Percentiles rank a stretch among this genome's conserved stretches.
Evolutionary conservation across 2,329 filamentous ascomycete genomes (phyloP).

Genomic region (Magnaporthiopsis poae): DNA sequence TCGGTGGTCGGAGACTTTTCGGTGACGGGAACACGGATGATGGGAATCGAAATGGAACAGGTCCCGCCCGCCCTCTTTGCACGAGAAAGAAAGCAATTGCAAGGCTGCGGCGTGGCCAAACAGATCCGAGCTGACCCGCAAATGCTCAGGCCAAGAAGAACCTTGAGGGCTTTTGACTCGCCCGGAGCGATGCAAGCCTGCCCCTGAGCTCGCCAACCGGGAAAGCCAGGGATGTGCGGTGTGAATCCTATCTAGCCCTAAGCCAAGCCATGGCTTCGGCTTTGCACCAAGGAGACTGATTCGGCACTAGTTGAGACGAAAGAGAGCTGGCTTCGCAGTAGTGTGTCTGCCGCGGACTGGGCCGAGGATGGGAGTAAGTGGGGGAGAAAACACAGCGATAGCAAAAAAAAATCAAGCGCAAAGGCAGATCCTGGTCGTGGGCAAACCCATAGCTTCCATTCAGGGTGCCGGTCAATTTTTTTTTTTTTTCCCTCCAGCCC

Average conservation of each 20-base stretch:
- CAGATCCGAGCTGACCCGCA: background rate
- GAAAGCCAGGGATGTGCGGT: background rate
- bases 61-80: background rate
- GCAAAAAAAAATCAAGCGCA: conserved; percentile 8
- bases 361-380: background rate
- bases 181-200: background rate
- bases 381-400: background rate
- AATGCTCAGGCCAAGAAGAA: background rate
- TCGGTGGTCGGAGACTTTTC: background rate
- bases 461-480: background rate
- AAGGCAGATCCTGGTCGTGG: background rate
- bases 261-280: background rate
- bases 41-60: background rate
- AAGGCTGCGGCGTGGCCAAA: background rate
- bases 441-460: background rate
- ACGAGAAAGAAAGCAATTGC: background rate
- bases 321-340: background rate
- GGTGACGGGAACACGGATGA: background rate
- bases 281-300: background rate
- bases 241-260: background rate
- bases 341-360: background rate
- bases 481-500: background rate
- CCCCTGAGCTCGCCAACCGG: background rate
- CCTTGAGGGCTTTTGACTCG: background rate
- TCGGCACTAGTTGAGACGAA: background rate